Evolutionary conservation across 139 green algal genomes (phyloP).

Genomic region (Chlorella vulgaris): DNA sequence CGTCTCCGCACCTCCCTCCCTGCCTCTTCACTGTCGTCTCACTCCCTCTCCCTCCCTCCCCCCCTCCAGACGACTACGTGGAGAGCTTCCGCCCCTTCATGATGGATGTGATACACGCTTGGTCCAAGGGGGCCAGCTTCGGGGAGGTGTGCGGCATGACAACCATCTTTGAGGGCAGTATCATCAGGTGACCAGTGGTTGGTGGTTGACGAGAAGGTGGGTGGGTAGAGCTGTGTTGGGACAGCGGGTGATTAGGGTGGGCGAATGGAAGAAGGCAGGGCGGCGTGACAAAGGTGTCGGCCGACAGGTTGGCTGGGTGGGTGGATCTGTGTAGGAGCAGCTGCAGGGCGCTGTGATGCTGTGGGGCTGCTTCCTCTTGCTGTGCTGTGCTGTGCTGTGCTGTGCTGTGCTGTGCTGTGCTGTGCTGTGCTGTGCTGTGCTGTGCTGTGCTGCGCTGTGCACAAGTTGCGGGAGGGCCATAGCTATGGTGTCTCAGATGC

Average conservation of each 20-base stretch:
- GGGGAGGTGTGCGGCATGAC: conserved; percentile 65
- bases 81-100: conserved; percentile 75
- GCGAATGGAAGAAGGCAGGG: too few relatives aligned
- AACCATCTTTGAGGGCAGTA: conserved; percentile 94
- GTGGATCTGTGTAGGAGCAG: too few relatives aligned
- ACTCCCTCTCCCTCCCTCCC: background rate
- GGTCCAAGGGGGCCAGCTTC: conserved; percentile 69
- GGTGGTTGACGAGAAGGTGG: too few relatives aligned
- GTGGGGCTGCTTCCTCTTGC: background rate
- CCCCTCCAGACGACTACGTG: conserved; percentile 72
- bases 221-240: too few relatives aligned
- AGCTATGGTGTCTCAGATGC: too few relatives aligned
- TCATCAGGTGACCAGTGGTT: conserved; percentile 83
- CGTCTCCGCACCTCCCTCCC: too few relatives aligned
- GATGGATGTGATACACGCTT: conserved; percentile 75
- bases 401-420: background rate
- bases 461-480: too few relatives aligned
- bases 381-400: conserved; percentile 4
- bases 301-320: too few relatives aligned
- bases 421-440: background rate
- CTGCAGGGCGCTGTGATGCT: background rate
- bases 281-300: too few relatives aligned
- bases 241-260: too few relatives aligned
- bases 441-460: background rate
- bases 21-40: too few relatives aligned